These are phyloP conservation scores for Acanthamoeba royreba DNA, from an alignment of 208 protist genomes.

Conservation along the genomic window DNA sequence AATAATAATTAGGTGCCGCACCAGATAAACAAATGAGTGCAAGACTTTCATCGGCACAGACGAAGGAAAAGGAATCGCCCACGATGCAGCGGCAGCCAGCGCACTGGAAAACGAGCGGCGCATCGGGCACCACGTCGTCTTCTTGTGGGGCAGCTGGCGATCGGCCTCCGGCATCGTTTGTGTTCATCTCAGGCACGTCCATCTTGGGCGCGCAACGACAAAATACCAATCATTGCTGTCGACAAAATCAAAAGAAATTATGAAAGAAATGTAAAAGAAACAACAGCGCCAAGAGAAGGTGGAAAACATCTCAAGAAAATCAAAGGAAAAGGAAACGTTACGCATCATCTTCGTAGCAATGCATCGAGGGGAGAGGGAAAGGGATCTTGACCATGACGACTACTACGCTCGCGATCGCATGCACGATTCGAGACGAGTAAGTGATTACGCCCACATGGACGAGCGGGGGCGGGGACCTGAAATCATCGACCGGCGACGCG, in stretches of 20 bases:
- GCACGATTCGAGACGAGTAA: neutral
- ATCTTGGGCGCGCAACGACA: no score
- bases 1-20: neutral
- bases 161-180: no score
- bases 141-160: no score
- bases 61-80: neutral
- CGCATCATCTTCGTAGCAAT: no score
- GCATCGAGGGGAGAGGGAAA: neutral
- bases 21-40: neutral
- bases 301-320: no score
- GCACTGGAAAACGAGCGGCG: neutral
- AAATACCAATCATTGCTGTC: no score
- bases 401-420: neutral
- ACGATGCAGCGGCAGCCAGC: neutral
- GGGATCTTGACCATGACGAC: neutral
- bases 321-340: no score
- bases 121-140: neutral
- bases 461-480: neutral
- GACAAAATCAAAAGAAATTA: no score
- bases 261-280: no score
- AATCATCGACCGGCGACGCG: neutral
- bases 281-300: no score
- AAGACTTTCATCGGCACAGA: neutral
- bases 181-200: no score
- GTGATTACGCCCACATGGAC: neutral